phyloP scores from a whole-genome alignment of 2,329 filamentous ascomycete species.

The Penicillium janthinellum region DNA sequence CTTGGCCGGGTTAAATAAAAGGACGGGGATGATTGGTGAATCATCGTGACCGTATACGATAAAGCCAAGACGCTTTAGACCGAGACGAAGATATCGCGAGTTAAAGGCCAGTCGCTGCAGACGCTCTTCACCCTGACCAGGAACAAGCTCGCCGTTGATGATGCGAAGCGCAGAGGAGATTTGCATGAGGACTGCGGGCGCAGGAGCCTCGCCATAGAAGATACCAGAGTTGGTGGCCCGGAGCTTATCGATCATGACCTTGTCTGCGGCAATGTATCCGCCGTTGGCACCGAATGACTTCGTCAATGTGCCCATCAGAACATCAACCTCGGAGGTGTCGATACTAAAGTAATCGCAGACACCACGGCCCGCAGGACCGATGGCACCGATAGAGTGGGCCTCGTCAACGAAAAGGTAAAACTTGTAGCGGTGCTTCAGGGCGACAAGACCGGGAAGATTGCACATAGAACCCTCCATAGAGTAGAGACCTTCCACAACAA shows the following conservation, averaged over 20 bases:
- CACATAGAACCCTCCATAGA: slow-evolving; percentile 99
- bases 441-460: slow-evolving; percentile 86
- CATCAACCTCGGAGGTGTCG: slow-evolving; percentile 83
- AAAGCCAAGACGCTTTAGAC: slow-evolving; percentile 92
- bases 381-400: slow-evolving; percentile 90
- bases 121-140: slow-evolving; percentile 92
- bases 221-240: slow-evolving; percentile 82
- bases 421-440: slow-evolving; percentile 93
- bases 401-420: slow-evolving; percentile 95
- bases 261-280: slow-evolving; percentile 89
- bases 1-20: slow-evolving; percentile 98
- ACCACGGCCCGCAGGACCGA: slow-evolving; percentile 84
- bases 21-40: slow-evolving; percentile 90
- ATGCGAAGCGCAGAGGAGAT: slow-evolving; percentile 84
- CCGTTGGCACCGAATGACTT: slow-evolving; percentile 99
- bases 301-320: slow-evolving; percentile 96
- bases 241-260: slow-evolving; percentile 89
- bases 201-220: slow-evolving; percentile 82
- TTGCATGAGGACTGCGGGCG: slow-evolving; percentile 86
- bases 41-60: slow-evolving; percentile 98
- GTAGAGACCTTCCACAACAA: slow-evolving; percentile 95
- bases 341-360: slow-evolving; percentile 98
- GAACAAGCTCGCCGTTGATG: slow-evolving; percentile 83
- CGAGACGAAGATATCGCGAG: slow-evolving; percentile 94
- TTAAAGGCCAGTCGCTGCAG: slow-evolving; percentile 97